Evolutionary conservation across 257 asterid genomes (phyloP).

Genomic region (Solanum pinnatisectum): DNA sequence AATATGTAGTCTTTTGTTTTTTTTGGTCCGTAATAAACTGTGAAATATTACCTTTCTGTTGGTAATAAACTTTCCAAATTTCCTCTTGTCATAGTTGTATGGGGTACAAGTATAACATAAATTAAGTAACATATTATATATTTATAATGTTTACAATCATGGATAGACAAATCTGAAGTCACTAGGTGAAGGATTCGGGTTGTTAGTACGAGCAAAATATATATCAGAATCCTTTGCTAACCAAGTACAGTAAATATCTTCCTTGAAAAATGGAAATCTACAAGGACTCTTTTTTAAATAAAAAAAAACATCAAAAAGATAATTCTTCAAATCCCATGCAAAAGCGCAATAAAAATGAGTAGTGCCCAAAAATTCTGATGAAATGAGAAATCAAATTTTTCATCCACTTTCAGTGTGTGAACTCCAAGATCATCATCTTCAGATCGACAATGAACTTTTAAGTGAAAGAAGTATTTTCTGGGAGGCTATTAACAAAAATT

Average conservation of each 20-base stretch:
- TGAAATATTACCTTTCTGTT: too few relatives aligned
- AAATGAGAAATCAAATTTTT: background rate
- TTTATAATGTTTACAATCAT: background rate
- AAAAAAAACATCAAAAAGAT: background rate
- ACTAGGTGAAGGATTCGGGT: background rate
- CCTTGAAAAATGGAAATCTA: background rate
- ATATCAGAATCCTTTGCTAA: background rate
- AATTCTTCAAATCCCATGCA: background rate
- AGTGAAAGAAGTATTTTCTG: background rate
- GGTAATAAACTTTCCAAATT: too few relatives aligned
- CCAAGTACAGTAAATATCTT: background rate
- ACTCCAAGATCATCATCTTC: background rate
- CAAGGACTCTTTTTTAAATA: background rate
- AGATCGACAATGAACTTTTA: background rate
- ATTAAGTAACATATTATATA: background rate
- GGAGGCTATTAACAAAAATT: background rate
- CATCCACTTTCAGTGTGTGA: background rate
- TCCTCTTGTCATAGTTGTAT: too few relatives aligned
- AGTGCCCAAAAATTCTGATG: background rate
- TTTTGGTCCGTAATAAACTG: too few relatives aligned
- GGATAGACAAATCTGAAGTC: background rate
- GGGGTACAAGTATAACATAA: too few relatives aligned
- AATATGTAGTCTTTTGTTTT: too few relatives aligned
- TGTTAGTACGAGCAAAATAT: background rate
- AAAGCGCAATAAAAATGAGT: background rate